Evolutionary conservation across 345 rosid genomes (phyloP).

Genomic region (Turritis glabra): DNA sequence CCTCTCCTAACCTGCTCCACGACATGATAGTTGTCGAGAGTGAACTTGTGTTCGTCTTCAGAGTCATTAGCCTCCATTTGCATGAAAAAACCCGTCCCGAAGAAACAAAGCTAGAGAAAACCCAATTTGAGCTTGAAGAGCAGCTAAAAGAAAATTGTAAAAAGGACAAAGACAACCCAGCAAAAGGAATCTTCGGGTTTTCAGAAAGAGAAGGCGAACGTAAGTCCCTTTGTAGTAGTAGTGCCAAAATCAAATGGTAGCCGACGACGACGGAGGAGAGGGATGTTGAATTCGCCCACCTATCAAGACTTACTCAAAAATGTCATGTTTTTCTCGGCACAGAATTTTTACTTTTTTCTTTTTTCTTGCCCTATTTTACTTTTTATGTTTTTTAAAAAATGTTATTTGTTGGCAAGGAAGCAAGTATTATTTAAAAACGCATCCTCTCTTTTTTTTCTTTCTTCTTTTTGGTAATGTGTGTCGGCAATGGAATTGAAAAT

Average conservation of each 20-base stretch:
- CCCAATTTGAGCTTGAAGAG: conserved; percentile 16
- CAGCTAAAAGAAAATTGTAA: not conserved
- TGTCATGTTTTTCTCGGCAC: not conserved
- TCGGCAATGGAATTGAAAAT: conserved; percentile 26
- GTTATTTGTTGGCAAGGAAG: conserved; percentile 1
- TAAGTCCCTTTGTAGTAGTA: not conserved
- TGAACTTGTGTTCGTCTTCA: conserved; percentile 47
- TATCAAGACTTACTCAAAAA: not conserved
- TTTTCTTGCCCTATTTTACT: not conserved
- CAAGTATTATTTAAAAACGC: not conserved
- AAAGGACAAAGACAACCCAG: not conserved
- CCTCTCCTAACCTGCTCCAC: conserved; percentile 88
- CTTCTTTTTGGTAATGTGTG: not conserved
- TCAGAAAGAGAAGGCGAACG: conserved; percentile 13
- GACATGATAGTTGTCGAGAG: conserved; percentile 76
- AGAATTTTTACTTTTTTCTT: conserved; percentile 1
- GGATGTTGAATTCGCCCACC: conserved; percentile 16
- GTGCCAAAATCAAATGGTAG: conserved; percentile 12
- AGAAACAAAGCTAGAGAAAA: conserved; percentile 12
- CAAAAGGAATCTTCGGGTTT: not conserved
- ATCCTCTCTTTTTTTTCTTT: too few relatives aligned
- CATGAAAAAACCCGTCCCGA: not conserved
- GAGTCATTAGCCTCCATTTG: conserved; percentile 28
- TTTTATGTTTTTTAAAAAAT: not conserved
- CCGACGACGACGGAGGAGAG: conserved; percentile 34